Evolutionary conservation across 2,329 filamentous ascomycete species (phyloP).

Genomic region (Aspergillus awamori): DNA sequence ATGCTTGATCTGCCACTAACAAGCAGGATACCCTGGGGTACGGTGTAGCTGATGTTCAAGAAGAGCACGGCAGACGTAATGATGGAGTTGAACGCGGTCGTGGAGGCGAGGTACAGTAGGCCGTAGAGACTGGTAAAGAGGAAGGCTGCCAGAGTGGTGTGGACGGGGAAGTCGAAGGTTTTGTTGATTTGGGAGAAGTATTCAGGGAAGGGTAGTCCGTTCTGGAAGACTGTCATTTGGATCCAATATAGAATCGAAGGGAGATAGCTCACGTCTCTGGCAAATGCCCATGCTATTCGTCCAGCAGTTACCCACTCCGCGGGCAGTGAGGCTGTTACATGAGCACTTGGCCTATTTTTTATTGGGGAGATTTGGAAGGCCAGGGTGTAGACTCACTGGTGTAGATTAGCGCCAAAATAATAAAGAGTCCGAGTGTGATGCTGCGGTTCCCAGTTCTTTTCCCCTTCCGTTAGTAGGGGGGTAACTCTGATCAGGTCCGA

Average conservation of each 20-base stretch:
- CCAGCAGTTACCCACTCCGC: constrained; percentile 20
- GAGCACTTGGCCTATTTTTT: background rate
- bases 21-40: constrained; percentile 49
- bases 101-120: constrained; percentile 28
- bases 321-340: constrained; percentile 8
- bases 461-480: background rate
- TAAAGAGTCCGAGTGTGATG: background rate
- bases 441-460: background rate
- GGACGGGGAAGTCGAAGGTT: constrained; percentile 28
- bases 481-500: background rate
- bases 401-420: background rate
- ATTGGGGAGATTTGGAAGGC: no score
- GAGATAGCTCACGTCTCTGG: constrained; percentile 6
- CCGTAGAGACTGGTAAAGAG: constrained; percentile 47
- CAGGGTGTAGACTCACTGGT: background rate
- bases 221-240: background rate
- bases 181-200: constrained; percentile 20
- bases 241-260: no score
- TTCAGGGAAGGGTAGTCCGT: constrained; percentile 14
- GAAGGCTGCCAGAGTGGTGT: background rate
- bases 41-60: constrained; percentile 43
- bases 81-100: constrained; percentile 44
- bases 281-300: constrained; percentile 20
- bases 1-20: constrained; percentile 36
- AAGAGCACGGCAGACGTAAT: constrained; percentile 38